Conservation (phyloP, 2,329 filamentous ascomycete genomes). For the Calonectria leucothoes region DNA sequence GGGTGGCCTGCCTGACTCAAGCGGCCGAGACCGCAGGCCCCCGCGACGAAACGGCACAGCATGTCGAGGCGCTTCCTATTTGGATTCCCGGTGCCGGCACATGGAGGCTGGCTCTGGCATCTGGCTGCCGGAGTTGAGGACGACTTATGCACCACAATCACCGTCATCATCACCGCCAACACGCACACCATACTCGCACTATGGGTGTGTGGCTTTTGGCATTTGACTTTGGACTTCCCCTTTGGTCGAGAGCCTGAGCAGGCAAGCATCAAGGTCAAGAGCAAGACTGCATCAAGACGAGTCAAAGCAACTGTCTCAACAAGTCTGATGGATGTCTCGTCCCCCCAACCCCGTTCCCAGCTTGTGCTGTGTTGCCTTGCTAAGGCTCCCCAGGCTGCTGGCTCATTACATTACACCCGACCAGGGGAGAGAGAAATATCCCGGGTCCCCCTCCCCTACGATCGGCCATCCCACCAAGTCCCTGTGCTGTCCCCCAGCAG, state of each 20-base stretch:
- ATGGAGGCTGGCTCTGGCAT: background rate
- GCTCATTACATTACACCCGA: conserved; percentile 13
- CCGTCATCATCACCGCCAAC: background rate
- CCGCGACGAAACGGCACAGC: conserved; percentile 1
- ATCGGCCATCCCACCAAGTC: conserved; percentile 10
- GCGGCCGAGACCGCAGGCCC: background rate
- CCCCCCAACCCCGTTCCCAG: background rate
- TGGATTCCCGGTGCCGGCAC: conserved; percentile 10
- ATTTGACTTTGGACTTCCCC: background rate
- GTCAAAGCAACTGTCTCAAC: background rate
- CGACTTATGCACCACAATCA: background rate
- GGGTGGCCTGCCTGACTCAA: conserved; percentile 7
- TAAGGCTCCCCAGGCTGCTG: background rate
- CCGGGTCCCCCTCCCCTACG: conserved; percentile 7
- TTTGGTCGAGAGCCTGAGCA: background rate
- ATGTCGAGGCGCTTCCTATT: background rate
- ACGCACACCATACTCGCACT: background rate
- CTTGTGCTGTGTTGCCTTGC: background rate
- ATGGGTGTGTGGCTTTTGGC: background rate
- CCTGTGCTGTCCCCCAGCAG: background rate
- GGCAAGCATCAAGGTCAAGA: background rate
- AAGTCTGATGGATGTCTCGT: background rate
- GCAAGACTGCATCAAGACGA: background rate
- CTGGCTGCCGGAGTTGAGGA: background rate
- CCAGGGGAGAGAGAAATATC: background rate